phyloP scores from a whole-genome alignment of 257 asterid species.

The Thymus mandschuricus region DNA sequence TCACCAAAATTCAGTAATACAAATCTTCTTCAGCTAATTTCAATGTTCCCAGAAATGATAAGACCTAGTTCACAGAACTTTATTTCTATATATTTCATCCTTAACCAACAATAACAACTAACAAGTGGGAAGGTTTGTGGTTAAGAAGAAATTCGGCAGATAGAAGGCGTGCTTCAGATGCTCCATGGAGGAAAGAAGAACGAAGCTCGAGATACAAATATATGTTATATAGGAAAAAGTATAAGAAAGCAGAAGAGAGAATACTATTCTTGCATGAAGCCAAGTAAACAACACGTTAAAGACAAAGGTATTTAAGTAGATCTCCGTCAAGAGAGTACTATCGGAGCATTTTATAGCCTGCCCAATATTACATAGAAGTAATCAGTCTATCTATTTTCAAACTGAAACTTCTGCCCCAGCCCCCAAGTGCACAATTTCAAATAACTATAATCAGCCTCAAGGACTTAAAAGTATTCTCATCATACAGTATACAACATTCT shows the following conservation, averaged over 20 bases:
- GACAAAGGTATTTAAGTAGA: background rate
- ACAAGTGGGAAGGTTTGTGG: constrained; percentile 11
- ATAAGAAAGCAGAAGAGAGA: background rate
- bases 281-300: background rate
- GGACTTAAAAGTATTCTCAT: constrained; percentile 7
- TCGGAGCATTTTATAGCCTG: background rate
- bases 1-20: background rate
- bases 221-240: background rate
- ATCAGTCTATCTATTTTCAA: background rate
- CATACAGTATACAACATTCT: background rate
- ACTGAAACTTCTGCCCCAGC: background rate
- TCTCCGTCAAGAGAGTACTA: background rate
- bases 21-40: background rate
- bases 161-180: background rate
- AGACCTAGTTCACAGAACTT: too few species aligned
- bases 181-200: background rate
- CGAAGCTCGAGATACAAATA: background rate
- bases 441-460: background rate
- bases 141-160: background rate
- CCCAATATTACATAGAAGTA: background rate
- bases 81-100: background rate
- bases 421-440: background rate
- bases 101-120: background rate
- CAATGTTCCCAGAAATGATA: background rate
- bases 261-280: background rate